Conservation (phyloP, 2,329 filamentous ascomycete genomes). For the Monascus ruber region DNA sequence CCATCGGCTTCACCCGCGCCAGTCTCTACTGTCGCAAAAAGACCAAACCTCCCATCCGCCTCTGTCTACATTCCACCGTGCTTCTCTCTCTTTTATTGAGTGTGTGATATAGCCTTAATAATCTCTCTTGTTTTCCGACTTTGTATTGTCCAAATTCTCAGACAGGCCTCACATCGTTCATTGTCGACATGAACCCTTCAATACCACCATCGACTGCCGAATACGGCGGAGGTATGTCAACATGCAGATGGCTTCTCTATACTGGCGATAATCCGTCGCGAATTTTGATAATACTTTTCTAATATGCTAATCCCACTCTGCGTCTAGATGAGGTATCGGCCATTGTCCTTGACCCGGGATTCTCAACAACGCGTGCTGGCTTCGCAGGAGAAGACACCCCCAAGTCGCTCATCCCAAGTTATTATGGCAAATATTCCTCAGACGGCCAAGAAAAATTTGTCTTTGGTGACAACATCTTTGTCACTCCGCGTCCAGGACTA, state of each 20-base stretch:
- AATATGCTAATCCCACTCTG: conserved; percentile 2
- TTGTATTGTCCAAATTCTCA: background rate
- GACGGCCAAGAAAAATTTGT: conserved; percentile 47
- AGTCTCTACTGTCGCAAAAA: no score
- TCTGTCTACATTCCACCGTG: no score
- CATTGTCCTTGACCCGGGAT: conserved; percentile 90
- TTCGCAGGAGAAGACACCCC: conserved; percentile 97
- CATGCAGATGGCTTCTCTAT: background rate
- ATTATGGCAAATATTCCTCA: conserved; percentile 58
- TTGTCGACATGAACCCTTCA: conserved; percentile 29
- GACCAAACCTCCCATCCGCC: no score
- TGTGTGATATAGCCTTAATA: no score
- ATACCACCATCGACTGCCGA: conserved; percentile 36
- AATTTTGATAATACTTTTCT: no score
- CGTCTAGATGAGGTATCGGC: conserved; percentile 85
- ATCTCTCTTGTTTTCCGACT: background rate
- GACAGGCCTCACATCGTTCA: background rate
- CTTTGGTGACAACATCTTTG: conserved; percentile 85
- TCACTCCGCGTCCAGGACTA: conserved; percentile 61
- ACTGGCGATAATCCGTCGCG: no score
- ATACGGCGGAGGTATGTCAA: conserved; percentile 37
- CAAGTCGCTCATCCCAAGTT: conserved; percentile 83
- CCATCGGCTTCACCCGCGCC: background rate
- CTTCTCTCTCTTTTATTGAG: no score
- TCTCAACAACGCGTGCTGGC: conserved; percentile 79